A percentile compares a stretch with the other conserved stretches of the same genome.
Evolutionary conservation across 192 early-diverging fungal genomes (phyloP).

Genomic region (Coemansia sp.): DNA sequence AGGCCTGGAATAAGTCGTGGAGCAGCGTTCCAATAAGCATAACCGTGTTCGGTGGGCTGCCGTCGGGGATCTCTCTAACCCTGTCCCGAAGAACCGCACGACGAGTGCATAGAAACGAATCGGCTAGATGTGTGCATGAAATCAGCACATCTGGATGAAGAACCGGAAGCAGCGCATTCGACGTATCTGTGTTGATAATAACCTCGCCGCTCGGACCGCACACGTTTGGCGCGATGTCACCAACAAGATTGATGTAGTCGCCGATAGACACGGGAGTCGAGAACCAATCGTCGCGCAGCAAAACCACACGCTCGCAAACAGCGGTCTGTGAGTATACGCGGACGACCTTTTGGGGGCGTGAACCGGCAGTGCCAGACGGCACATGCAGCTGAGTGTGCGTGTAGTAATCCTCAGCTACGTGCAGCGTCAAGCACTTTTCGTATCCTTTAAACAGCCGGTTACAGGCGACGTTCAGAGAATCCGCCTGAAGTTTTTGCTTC

Average conservation of each 20-base stretch:
- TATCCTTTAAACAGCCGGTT: constrained; percentile 18
- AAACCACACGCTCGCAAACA: constrained; percentile 31
- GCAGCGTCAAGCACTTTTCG: constrained; percentile 43
- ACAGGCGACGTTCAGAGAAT: neutral
- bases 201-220: constrained; percentile 10
- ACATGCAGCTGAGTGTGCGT: constrained; percentile 16
- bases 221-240: constrained; percentile 13
- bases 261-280: constrained; percentile 58
- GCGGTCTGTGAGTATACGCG: constrained; percentile 47
- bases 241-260: constrained; percentile 60
- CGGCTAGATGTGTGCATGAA: constrained; percentile 71
- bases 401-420: constrained; percentile 35
- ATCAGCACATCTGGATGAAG: constrained; percentile 82
- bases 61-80: constrained; percentile 46
- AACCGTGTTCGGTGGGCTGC: constrained; percentile 55
- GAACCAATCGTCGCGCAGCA: constrained; percentile 72
- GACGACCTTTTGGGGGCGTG: constrained; percentile 32
- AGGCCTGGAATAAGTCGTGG: constrained; percentile 77
- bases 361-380: constrained; percentile 2
- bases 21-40: constrained; percentile 79
- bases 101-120: constrained; percentile 74
- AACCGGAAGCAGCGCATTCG: constrained; percentile 59
- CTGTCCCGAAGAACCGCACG: constrained; percentile 74
- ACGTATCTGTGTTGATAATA: constrained; percentile 58
- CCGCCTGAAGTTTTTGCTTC: neutral